Evolutionary conservation across 805 yeast species (phyloP).

Genomic region (Ogataea neopini): DNA sequence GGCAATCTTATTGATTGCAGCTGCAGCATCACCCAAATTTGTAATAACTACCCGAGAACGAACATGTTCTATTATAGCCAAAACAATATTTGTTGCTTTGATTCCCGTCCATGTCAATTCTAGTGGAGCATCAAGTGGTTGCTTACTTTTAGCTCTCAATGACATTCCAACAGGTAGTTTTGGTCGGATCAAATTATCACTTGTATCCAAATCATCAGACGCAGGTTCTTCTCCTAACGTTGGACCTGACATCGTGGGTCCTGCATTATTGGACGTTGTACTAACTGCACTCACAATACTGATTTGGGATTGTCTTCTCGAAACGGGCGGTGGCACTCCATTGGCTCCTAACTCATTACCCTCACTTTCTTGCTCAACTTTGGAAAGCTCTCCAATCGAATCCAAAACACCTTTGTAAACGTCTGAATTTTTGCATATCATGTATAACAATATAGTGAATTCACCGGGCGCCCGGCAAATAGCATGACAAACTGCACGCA

Average conservation of each 20-base stretch:
- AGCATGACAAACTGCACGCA: constrained; percentile 56
- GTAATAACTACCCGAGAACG: constrained; percentile 37
- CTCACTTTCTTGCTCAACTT: constrained; percentile 16
- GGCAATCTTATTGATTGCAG: constrained; percentile 44
- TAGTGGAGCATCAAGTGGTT: constrained; percentile 50
- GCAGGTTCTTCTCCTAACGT: constrained; percentile 11
- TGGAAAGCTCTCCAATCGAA: constrained; percentile 35
- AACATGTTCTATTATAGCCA: constrained; percentile 36
- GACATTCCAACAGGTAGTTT: constrained; percentile 64
- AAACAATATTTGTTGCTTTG: constrained; percentile 45
- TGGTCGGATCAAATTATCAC: constrained; percentile 42
- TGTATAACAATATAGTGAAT: constrained; percentile 54
- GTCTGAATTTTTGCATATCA: constrained; percentile 45
- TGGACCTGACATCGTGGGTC: constrained; percentile 1
- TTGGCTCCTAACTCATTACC: neutral
- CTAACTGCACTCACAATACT: constrained; percentile 3
- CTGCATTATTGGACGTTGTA: constrained; percentile 3
- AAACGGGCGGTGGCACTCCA: neutral
- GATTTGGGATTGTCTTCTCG: neutral
- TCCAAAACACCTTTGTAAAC: constrained; percentile 39
- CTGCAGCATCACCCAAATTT: constrained; percentile 29
- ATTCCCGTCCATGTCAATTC: constrained; percentile 58
- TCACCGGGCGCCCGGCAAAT: constrained; percentile 51
- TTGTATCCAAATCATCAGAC: constrained; percentile 19
- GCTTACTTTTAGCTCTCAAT: constrained; percentile 51